A percentile compares a stretch with the other conserved stretches of the same genome.
These are phyloP conservation scores for Juglanconis sp. DNA, from an alignment of 2,329 filamentous ascomycete species.

Conservation along the genomic window DNA sequence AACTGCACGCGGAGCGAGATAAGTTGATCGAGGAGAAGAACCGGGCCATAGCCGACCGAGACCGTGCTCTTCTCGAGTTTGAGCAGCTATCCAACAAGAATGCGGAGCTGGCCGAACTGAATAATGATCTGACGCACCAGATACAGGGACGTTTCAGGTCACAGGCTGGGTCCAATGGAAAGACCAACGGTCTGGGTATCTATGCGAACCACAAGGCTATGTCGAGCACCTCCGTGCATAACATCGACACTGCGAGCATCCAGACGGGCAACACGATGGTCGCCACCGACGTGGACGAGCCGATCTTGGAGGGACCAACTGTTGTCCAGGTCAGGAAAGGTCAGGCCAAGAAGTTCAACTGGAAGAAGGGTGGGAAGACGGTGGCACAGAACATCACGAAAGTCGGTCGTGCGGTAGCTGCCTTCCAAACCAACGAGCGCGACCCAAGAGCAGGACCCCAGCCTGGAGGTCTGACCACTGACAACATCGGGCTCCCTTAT, in stretches of 20 bases:
- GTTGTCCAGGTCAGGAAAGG: slow-evolving; percentile 94
- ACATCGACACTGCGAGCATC: slow-evolving; percentile 51
- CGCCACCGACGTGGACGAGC: slow-evolving; percentile 64
- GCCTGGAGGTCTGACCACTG: slow-evolving; percentile 53
- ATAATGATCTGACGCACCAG: slow-evolving; percentile 90
- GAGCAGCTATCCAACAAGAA: slow-evolving; percentile 94
- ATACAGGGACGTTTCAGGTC: slow-evolving; percentile 92
- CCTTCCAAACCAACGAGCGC: slow-evolving; percentile 45
- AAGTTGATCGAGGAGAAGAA: slow-evolving; percentile 81
- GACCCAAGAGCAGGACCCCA: slow-evolving; percentile 25
- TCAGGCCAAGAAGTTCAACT: slow-evolving; percentile 95
- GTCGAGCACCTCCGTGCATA: slow-evolving; percentile 45
- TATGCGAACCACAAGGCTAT: slow-evolving; percentile 50
- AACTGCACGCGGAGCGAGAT: slow-evolving; percentile 69
- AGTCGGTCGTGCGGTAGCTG: slow-evolving; percentile 86
- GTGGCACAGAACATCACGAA: slow-evolving; percentile 93
- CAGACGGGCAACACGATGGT: slow-evolving; percentile 58
- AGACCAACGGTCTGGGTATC: slow-evolving; percentile 55
- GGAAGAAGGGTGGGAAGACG: slow-evolving; percentile 94
- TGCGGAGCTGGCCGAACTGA: slow-evolving; percentile 87
- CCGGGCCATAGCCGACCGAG: slow-evolving; percentile 77
- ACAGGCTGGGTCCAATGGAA: slow-evolving; percentile 54
- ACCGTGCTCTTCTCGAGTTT: slow-evolving; percentile 91
- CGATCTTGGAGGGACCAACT: slow-evolving; percentile 73
- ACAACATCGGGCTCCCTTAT: slow-evolving; percentile 68